Evolutionary conservation across 2,329 filamentous ascomycete genomes (phyloP).

Genomic region (Aspergillus cejpii): DNA sequence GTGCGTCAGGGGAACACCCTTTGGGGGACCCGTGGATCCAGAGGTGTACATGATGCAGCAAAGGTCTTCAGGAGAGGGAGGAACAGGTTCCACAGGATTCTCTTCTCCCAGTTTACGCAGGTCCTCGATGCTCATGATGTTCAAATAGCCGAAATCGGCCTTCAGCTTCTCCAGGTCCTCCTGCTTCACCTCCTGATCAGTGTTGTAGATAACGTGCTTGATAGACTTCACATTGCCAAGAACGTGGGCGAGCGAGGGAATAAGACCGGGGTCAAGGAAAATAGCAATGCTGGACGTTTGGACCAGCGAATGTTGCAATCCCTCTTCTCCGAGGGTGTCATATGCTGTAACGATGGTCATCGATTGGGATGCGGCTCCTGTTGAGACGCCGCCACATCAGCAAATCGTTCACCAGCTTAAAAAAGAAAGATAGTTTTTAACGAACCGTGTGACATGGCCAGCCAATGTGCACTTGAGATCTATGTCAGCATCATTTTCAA

Average conservation of each 20-base stretch:
- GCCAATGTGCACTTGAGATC: conserved; percentile 63
- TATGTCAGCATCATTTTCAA: conserved; percentile 11
- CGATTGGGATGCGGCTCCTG: conserved; percentile 68
- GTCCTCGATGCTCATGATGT: conserved; percentile 51
- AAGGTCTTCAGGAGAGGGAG: conserved; percentile 66
- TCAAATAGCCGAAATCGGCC: conserved; percentile 47
- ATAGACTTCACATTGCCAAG: conserved; percentile 52
- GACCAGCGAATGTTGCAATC: conserved; percentile 75
- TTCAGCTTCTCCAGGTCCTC: conserved; percentile 51
- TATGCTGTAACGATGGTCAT: conserved; percentile 91
- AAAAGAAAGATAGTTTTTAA: conserved; percentile 2
- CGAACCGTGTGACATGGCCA: conserved; percentile 67
- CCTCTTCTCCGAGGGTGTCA: conserved; percentile 79
- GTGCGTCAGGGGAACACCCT: conserved; percentile 80
- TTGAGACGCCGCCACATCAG: conserved; percentile 2
- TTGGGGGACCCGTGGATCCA: conserved; percentile 80
- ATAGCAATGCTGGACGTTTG: conserved; percentile 77
- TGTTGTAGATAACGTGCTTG: conserved; percentile 54
- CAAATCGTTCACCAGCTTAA: background rate
- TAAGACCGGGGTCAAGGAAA: conserved; percentile 76
- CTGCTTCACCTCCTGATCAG: conserved; percentile 47
- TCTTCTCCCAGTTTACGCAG: conserved; percentile 52
- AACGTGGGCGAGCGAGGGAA: conserved; percentile 53
- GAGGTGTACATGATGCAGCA: conserved; percentile 82
- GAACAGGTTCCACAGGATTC: conserved; percentile 63